These are phyloP conservation scores for Graphiopsis chlorocephala DNA, from an alignment of 2,329 filamentous ascomycete species.

Conservation along the genomic window DNA sequence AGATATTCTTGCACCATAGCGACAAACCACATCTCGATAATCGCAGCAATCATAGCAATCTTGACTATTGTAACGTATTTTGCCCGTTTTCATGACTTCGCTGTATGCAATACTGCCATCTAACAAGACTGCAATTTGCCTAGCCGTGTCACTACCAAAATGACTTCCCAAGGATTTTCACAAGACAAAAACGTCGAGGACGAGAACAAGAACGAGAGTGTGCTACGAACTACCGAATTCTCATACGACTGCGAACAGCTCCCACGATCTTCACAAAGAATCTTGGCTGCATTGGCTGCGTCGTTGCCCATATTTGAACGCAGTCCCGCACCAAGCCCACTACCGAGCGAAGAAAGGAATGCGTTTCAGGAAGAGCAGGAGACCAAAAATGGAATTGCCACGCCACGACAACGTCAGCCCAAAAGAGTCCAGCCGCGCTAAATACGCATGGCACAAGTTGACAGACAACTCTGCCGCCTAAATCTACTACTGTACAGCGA, in stretches of 20 bases:
- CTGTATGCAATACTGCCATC: background rate
- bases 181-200: background rate
- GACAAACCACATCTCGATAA: background rate
- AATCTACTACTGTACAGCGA: too few species aligned
- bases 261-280: background rate
- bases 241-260: background rate
- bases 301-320: background rate
- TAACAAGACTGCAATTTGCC: background rate
- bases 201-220: background rate
- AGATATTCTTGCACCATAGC: background rate
- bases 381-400: background rate
- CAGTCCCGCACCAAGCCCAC: conserved; percentile 10
- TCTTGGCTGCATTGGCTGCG: background rate
- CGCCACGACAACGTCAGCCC: background rate
- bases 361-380: background rate
- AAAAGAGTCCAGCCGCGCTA: background rate
- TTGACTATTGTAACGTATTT: background rate
- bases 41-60: background rate
- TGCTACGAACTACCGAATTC: background rate
- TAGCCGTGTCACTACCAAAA: background rate
- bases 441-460: too few species aligned
- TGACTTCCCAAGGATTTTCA: background rate
- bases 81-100: background rate
- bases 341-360: background rate
- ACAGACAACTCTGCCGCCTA: too few species aligned